Base-by-base conservation (phyloP, 495 filamentous ascomycete species). In the Chlorociboria aeruginascens region DNA sequence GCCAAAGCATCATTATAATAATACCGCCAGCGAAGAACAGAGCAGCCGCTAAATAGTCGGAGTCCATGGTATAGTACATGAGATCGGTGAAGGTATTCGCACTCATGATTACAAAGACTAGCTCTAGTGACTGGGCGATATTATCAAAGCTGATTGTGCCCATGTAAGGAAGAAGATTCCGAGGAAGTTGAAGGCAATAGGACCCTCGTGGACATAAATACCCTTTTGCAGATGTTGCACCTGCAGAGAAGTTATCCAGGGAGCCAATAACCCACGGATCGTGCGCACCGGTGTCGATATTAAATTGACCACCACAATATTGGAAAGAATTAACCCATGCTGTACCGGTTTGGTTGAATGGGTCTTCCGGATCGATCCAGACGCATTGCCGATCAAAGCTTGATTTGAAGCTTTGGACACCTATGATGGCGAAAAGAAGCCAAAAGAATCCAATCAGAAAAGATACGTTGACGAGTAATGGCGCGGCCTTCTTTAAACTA, bases 51-150 rank as follows among this genome's bases (percentile, higher is more conserved):
- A 95, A 76, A 55, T 92, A 96, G 56, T 99, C 92, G 47, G 83
- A 93, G 60, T 94, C 79, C 30, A 82, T 86, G 12, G 87, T 87
- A 54, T 85, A 86, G 60, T 99, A 97, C 61, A 99, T 83, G 30
- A 99, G 64, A 59, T 96, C 88, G 1, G 89, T 82, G 61, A 89
- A 97, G 0, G 92, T 97, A 64, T 99, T 99, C 12, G 87, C 86
- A 54, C 85, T 94, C 87, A 99, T 96, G 54, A 97, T 79, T 33
- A 99, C 88, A 63, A 99, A 99, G n/a, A 99, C 90, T 39, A 96
- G 65, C 66, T 97, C 87, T 29, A 96, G 65, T 2, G 89, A 94
- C 45, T 95, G 79, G 7, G 88, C 58, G 31, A 97, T 93, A 57
- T 97, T 92, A 61, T 99, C 90, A 60, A 96, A 99, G 63, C 83